Percentiles rank a stretch among this genome's conserved stretches.
phyloP scores from a whole-genome alignment of 202 grass and related monocot genomes.

The Brachypodium distachyon region DNA sequence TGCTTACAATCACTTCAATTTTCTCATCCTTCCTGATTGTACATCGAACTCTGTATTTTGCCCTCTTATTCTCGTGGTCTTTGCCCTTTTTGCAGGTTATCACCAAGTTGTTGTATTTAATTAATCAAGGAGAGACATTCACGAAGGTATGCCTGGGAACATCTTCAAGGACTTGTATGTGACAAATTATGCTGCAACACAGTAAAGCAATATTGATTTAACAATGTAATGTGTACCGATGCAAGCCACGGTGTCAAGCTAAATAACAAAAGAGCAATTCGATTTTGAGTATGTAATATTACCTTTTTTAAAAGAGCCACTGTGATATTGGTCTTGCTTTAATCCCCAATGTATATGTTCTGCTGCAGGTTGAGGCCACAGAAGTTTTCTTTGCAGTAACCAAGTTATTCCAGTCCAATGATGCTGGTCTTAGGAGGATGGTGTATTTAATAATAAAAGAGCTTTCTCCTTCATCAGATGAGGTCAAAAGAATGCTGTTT shows the following conservation, averaged over 20 bases:
- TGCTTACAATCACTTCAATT: neutral
- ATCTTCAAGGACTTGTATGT: neutral
- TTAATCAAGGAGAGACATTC: constrained; percentile 82
- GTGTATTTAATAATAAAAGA: constrained; percentile 89
- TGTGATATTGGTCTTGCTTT: neutral
- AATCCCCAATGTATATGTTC: constrained; percentile 19
- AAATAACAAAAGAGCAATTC: neutral
- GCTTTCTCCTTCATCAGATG: constrained; percentile 69
- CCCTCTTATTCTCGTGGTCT: neutral
- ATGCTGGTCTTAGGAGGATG: constrained; percentile 63
- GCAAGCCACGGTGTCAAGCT: neutral
- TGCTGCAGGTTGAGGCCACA: constrained; percentile 64
- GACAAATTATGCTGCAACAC: neutral
- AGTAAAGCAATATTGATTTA: neutral
- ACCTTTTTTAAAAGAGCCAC: neutral
- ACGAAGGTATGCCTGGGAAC: constrained; percentile 38
- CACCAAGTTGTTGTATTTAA: constrained; percentile 72
- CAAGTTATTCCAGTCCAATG: constrained; percentile 70
- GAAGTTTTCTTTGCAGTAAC: constrained; percentile 81
- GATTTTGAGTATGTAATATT: neutral
- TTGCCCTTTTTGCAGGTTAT: constrained; percentile 50
- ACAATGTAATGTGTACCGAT: neutral
- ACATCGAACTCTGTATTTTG: neutral
- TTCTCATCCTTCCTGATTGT: neutral
- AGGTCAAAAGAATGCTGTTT: constrained; percentile 30